Evolutionary conservation across 1,139 yeast species (phyloP).

Genomic region (Candida albicans): DNA sequence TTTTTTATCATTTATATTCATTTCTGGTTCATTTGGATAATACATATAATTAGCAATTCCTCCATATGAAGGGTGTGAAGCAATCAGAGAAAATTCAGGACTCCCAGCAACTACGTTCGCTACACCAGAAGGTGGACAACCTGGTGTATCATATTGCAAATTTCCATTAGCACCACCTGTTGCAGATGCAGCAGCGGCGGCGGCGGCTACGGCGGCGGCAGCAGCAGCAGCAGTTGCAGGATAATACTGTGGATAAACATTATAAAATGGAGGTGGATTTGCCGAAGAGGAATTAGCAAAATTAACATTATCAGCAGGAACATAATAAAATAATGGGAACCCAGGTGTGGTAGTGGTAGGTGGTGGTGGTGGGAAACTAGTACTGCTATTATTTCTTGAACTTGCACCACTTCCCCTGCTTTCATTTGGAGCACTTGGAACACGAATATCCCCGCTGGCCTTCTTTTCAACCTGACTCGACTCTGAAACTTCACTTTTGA

Average conservation of each 20-base stretch:
- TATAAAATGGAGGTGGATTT: slow-evolving; percentile 16
- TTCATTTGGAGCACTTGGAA: neutral
- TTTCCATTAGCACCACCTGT: slow-evolving; percentile 2
- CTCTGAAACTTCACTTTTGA: slow-evolving; percentile 7
- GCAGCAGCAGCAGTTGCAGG: slow-evolving; percentile 3
- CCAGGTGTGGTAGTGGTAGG: slow-evolving; percentile 9
- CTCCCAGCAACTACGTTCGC: slow-evolving; percentile 2
- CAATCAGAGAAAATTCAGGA: slow-evolving; percentile 3
- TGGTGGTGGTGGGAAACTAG: neutral
- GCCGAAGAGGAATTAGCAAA: slow-evolving; percentile 7
- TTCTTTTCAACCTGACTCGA: neutral
- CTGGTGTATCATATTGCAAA: neutral
- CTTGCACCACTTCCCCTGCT: neutral
- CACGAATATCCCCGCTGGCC: neutral
- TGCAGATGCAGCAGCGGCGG: neutral
- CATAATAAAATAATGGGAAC: slow-evolving; percentile 25
- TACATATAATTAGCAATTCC: slow-evolving; percentile 15
- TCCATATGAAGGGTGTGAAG: slow-evolving; percentile 11
- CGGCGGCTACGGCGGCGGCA: neutral
- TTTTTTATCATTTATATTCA: slow-evolving; percentile 13
- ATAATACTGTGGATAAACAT: slow-evolving; percentile 20
- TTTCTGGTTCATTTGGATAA: slow-evolving; percentile 15
- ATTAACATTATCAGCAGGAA: slow-evolving; percentile 18
- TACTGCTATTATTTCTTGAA: neutral
- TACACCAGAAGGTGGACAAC: slow-evolving; percentile 2